Conservation (phyloP, 1,284 basidiomycete species). For the Somion occarium region DNA sequence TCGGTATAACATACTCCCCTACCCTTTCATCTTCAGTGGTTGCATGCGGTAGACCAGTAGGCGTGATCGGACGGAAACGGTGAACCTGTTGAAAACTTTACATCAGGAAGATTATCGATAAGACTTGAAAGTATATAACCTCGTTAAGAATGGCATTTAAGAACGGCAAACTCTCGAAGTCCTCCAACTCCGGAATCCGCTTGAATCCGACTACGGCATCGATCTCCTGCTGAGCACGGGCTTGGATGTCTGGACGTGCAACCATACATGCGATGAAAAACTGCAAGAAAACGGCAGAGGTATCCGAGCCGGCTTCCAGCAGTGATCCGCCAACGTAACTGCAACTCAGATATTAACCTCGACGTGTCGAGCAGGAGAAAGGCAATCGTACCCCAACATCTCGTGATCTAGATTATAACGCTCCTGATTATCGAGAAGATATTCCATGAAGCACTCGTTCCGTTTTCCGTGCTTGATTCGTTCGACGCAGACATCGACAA, state of each 20-base stretch:
- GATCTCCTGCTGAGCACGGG: slow-evolving; percentile 30
- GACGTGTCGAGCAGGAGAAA: no score
- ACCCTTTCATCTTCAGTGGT: not conserved
- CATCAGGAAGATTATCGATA: not conserved
- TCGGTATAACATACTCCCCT: slow-evolving; percentile 2
- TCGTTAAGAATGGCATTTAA: slow-evolving; percentile 34
- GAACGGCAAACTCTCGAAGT: slow-evolving; percentile 29
- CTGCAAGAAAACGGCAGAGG: slow-evolving; percentile 22
- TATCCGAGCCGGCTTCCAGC: slow-evolving; percentile 25
- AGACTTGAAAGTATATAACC: slow-evolving; percentile 16
- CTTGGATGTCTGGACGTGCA: slow-evolving; percentile 25
- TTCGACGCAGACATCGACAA: slow-evolving; percentile 13
- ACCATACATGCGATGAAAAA: slow-evolving; percentile 24
- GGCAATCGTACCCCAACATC: slow-evolving; percentile 1
- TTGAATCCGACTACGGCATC: slow-evolving; percentile 31
- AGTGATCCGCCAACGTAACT: slow-evolving; percentile 6
- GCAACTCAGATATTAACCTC: not conserved
- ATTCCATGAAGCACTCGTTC: slow-evolving; percentile 21
- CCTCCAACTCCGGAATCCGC: slow-evolving; percentile 27
- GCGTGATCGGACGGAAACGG: slow-evolving; percentile 14
- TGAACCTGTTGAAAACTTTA: slow-evolving; percentile 5
- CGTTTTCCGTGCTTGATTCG: slow-evolving; percentile 14
- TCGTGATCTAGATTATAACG: not conserved
- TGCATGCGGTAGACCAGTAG: slow-evolving; percentile 7
- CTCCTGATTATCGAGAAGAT: slow-evolving; percentile 5